Base-by-base conservation (phyloP, 1,284 basidiomycete genomes). In the Rhodotorula sp. region DNA sequence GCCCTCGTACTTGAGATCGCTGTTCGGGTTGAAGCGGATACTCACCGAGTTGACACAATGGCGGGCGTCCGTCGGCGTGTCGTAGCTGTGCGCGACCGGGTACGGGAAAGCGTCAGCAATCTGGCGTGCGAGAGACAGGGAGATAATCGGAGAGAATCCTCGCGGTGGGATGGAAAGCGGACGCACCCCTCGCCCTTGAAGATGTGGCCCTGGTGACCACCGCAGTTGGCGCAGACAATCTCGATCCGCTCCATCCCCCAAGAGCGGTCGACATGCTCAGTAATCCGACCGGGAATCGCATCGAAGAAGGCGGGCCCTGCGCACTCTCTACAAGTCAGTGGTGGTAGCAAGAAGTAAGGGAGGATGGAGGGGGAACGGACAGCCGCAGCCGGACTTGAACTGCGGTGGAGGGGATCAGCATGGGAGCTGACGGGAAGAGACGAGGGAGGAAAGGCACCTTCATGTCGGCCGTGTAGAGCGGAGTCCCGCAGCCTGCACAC, bases 351-450 rank as follows among this genome's bases (percentile, higher is more conserved):
- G 13, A 0, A 29, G 12, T 7, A 15, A 17, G 2, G 44, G 21
- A 27, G 32, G 17, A n/a, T 17, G 12, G 39, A 17, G 36, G 29
- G 0, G 22, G 25, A n/a, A 61, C 66, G 27, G 12, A 72, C 83
- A 83, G 19, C 83, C 83, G 65, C 83, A 84, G 27, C 82, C 83
- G 32, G 79, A 80, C 64, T 83, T 78, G 76, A 84, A 84, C 78
- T 83, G 82, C 55, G 77, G 32, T 59, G 54, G 44, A 27, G 15
- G 13, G 21, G 2, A 9, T 66, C n/a, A 15, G 34, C 29, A 27
- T 22, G 32, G 39, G 13, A 15, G n/a, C 15, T 21, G n/a, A 10
- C 6, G 15, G 27, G 32, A n/a, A 13, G 29, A 34, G 27, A 46
- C 25, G 17, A 8, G 29, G 15, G 21, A 19, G 29, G 29, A 21